phyloP scores from a whole-genome alignment of 106 monocot species.

The Ottelia alismoides region DNA sequence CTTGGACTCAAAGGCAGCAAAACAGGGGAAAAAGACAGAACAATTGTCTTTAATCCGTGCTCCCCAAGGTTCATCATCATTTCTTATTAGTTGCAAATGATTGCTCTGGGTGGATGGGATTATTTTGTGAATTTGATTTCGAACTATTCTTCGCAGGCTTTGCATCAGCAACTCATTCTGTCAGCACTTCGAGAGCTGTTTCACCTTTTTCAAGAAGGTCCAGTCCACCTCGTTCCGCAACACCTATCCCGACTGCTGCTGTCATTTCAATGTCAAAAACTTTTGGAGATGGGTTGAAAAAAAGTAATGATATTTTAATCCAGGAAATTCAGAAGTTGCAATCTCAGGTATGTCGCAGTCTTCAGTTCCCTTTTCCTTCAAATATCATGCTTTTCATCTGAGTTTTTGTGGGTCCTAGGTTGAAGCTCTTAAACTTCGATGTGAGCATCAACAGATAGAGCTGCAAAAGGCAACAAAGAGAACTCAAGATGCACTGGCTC shows the following conservation, averaged over 20 bases:
- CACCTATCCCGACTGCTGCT: conserved; percentile 43
- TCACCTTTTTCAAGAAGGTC: conserved; percentile 72
- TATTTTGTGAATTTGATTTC: conserved; percentile 23
- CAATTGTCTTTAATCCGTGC: conserved; percentile 14
- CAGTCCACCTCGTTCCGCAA: conserved; percentile 56
- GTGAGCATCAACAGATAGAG: too few species aligned
- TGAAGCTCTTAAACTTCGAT: too few species aligned
- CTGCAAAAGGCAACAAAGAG: too few species aligned
- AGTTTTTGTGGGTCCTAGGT: too few species aligned
- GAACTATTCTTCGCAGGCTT: conserved; percentile 11
- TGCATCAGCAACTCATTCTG: conserved; percentile 30
- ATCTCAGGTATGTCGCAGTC: conserved; percentile 72
- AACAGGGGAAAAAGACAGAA: conserved; percentile 63
- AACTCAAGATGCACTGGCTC: too few species aligned
- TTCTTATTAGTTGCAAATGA: too few species aligned
- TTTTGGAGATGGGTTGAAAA: conserved; percentile 48
- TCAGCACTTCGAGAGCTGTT: conserved; percentile 43
- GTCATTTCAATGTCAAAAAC: conserved; percentile 54
- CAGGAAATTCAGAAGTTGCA: conserved; percentile 73
- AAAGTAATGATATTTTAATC: conserved; percentile 68
- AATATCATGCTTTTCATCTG: too few species aligned
- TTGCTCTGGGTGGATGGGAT: conserved; percentile 45
- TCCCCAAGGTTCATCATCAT: conserved; percentile 26
- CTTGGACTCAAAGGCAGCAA: conserved; percentile 65
- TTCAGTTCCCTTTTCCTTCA: too few species aligned